Percentiles rank a stretch among this genome's conserved stretches.
phyloP scores from a whole-genome alignment of 441 rosid genomes.

The Erodium trifolium region DNA sequence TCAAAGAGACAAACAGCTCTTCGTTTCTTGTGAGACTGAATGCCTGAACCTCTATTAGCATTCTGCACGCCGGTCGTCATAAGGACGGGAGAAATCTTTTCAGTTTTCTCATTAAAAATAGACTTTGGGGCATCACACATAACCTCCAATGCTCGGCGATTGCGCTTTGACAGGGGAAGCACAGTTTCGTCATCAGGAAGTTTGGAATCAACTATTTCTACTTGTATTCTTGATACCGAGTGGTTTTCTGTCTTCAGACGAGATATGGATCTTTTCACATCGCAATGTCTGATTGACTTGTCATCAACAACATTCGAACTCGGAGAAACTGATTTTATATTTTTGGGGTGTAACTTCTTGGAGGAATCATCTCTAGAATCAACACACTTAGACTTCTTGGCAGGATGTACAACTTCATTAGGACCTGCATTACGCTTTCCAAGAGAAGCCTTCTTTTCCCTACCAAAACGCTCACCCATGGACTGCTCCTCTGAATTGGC shows the following conservation, averaged over 20 bases:
- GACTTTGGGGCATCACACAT: slow-evolving; percentile 37
- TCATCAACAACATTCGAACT: slow-evolving; percentile 26
- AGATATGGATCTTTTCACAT: slow-evolving; percentile 19
- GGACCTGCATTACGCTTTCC: slow-evolving; percentile 33
- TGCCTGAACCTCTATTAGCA: slow-evolving; percentile 29
- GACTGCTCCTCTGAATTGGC: slow-evolving; percentile 23
- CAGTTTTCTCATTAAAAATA: slow-evolving; percentile 36
- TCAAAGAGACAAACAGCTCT: slow-evolving; percentile 81
- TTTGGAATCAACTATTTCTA: slow-evolving; percentile 20
- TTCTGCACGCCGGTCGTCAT: slow-evolving; percentile 27
- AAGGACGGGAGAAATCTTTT: slow-evolving; percentile 32
- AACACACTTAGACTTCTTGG: slow-evolving; percentile 44
- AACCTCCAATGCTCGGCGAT: slow-evolving; percentile 49
- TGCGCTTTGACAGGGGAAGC: slow-evolving; percentile 52
- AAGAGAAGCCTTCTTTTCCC: slow-evolving; percentile 37
- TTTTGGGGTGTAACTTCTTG: slow-evolving; percentile 24
- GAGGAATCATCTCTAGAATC: slow-evolving; percentile 30
- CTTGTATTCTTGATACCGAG: slow-evolving; percentile 42
- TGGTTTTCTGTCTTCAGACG: slow-evolving; percentile 29
- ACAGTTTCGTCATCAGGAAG: slow-evolving; percentile 56
- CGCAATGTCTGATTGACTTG: slow-evolving; percentile 30
- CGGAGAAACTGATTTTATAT: slow-evolving; percentile 26
- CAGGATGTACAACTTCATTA: slow-evolving; percentile 35
- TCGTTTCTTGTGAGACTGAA: slow-evolving; percentile 54
- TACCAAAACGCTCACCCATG: slow-evolving; percentile 24